Conservation (phyloP, 1,284 basidiomycete genomes). For the Boletus calvinii region DNA sequence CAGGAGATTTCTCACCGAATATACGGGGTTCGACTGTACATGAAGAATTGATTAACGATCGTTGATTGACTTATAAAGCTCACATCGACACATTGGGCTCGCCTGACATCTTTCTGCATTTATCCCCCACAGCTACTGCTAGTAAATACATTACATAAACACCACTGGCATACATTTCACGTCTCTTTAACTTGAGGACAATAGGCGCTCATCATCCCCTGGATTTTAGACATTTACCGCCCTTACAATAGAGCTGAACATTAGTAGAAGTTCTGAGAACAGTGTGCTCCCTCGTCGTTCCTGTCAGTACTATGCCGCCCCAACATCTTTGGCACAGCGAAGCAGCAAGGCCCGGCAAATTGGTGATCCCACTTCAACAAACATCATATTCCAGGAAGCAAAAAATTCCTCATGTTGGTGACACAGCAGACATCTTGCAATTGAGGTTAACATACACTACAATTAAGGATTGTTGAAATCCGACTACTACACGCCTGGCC, state of each 20-base stretch:
- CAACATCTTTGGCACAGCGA: too few relatives aligned
- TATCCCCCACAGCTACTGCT: neutral
- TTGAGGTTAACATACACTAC: conserved; percentile 28
- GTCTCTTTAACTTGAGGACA: neutral
- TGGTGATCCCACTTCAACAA: neutral
- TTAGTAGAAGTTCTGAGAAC: neutral
- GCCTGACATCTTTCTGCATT: neutral
- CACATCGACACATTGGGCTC: conserved; percentile 6
- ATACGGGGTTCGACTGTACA: conserved; percentile 3
- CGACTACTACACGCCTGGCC: conserved; percentile 41
- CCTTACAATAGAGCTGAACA: neutral
- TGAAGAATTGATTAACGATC: conserved; percentile 6
- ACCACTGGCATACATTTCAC: conserved; percentile 2
- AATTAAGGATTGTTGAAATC: conserved; percentile 64
- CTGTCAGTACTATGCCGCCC: neutral
- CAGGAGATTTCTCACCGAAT: conserved; percentile 6
- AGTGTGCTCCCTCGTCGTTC: neutral
- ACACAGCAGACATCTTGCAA: conserved; percentile 3
- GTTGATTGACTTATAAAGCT: conserved; percentile 11
- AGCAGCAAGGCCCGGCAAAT: too few relatives aligned
- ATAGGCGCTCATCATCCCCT: neutral
- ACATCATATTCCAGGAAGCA: neutral
- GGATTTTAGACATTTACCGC: neutral
- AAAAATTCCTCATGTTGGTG: too few relatives aligned
- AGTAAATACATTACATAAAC: conserved; percentile 1